A percentile compares a stretch with the other conserved stretches of the same genome.
Evolutionary conservation across 345 rosid genomes (phyloP).

Genomic region (Murraya koenigii): DNA sequence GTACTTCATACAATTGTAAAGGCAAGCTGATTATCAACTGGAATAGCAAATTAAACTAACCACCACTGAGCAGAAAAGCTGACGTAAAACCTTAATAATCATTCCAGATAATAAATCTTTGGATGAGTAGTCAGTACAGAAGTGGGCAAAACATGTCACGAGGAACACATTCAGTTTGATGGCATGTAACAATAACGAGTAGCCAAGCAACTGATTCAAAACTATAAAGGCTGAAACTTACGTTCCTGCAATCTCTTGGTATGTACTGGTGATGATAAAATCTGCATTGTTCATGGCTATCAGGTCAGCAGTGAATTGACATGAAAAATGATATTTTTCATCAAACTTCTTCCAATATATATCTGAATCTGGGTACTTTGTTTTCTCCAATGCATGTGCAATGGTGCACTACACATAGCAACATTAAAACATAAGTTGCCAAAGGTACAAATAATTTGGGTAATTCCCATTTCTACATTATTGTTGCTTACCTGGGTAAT

Average conservation of each 20-base stretch:
- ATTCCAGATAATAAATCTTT: background rate
- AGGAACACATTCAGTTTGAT: background rate
- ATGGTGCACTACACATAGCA: conserved; percentile 76
- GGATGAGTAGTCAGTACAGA: too few relatives aligned
- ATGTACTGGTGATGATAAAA: conserved; percentile 96
- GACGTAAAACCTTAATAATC: background rate
- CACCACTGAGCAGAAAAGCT: background rate
- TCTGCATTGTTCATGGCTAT: conserved; percentile 97
- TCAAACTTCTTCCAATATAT: conserved; percentile 95
- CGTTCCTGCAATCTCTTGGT: conserved; percentile 99
- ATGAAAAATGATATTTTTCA: conserved; percentile 91
- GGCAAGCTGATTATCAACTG: background rate
- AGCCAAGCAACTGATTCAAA: background rate
- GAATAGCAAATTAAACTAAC: background rate
- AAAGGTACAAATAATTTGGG: background rate
- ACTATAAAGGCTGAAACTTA: conserved; percentile 38
- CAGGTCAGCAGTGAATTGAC: conserved; percentile 96
- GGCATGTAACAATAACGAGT: background rate
- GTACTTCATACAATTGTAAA: background rate
- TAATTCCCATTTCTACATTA: background rate
- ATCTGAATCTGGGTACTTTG: conserved; percentile 99
- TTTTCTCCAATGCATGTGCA: conserved; percentile 99
- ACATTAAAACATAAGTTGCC: conserved; percentile 13
- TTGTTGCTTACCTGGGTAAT: conserved; percentile 66
- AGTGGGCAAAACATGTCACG: background rate